Evolutionary conservation across 75 land plant genomes (phyloP).

Genomic region (Selaginella tamariscina): DNA sequence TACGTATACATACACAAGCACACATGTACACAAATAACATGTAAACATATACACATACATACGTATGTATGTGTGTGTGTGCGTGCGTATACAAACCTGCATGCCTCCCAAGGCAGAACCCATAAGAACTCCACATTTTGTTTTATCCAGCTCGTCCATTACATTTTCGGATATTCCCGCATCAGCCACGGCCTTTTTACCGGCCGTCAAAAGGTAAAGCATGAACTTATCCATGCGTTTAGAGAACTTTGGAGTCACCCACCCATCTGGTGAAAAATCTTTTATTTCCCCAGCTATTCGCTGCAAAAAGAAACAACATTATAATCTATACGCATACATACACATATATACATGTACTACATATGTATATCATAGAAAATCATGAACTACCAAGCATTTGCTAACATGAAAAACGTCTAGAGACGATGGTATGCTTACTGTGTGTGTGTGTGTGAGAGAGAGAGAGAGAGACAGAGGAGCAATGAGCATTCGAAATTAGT

Average conservation of each 20-base stretch:
- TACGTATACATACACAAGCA: too few relatives aligned
- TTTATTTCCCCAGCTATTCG: constrained; percentile 3
- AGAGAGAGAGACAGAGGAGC: too few relatives aligned
- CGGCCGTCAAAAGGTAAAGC: constrained; percentile 1
- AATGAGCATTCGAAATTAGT: too few relatives aligned
- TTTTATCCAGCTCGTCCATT: neutral
- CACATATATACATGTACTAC: too few relatives aligned
- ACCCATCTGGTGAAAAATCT: neutral
- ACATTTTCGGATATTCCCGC: neutral
- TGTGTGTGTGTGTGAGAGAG: too few relatives aligned
- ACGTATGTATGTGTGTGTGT: neutral
- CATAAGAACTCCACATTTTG: constrained; percentile 7
- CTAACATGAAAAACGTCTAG: neutral
- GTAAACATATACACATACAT: neutral
- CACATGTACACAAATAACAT: neutral
- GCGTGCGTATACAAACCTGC: constrained; percentile 5
- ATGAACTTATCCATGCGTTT: constrained; percentile 12
- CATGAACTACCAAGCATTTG: neutral
- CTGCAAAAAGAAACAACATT: too few relatives aligned
- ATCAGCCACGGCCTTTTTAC: constrained; percentile 8
- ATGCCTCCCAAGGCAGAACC: constrained; percentile 12
- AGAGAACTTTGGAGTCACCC: constrained; percentile 7
- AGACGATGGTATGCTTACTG: neutral
- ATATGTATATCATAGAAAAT: neutral
- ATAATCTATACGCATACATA: too few relatives aligned